Evolutionary conservation across 140 eudicot genomes (phyloP).

Genomic region (Stevia rebaudiana): DNA sequence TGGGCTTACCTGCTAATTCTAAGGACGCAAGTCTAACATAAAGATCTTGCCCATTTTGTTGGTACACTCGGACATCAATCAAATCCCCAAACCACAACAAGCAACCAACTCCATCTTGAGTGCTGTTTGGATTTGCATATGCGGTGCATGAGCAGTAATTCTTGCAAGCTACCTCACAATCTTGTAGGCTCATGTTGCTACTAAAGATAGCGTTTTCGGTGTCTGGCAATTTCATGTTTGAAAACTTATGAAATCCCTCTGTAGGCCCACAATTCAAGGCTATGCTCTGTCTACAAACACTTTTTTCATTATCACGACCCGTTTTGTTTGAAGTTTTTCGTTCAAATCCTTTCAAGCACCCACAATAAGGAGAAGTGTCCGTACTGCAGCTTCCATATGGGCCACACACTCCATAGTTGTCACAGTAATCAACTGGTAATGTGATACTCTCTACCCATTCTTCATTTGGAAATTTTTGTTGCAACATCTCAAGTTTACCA

Average conservation of each 20-base stretch:
- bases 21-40: slow-evolving; percentile 1
- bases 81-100: not conserved
- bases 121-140: slow-evolving; percentile 3
- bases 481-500: not conserved
- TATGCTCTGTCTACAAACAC: not conserved
- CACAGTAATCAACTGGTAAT: not conserved
- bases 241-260: not conserved
- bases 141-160: not conserved
- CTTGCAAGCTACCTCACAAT: not conserved
- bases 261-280: slow-evolving; percentile 1
- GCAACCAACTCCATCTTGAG: not conserved
- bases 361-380: not conserved
- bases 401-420: not conserved
- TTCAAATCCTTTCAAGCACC: slow-evolving; percentile 2
- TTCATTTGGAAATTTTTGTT: not conserved
- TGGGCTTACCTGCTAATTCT: not conserved
- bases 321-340: not conserved
- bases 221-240: not conserved
- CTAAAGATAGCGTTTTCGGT: not conserved
- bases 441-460: not conserved
- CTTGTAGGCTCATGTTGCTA: not conserved
- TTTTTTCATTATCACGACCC: not conserved
- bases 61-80: not conserved
- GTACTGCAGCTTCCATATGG: not conserved
- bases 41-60: not conserved